phyloP scores from a whole-genome alignment of 1,284 basidiomycete genomes.

The Amylostereum areolatum region DNA sequence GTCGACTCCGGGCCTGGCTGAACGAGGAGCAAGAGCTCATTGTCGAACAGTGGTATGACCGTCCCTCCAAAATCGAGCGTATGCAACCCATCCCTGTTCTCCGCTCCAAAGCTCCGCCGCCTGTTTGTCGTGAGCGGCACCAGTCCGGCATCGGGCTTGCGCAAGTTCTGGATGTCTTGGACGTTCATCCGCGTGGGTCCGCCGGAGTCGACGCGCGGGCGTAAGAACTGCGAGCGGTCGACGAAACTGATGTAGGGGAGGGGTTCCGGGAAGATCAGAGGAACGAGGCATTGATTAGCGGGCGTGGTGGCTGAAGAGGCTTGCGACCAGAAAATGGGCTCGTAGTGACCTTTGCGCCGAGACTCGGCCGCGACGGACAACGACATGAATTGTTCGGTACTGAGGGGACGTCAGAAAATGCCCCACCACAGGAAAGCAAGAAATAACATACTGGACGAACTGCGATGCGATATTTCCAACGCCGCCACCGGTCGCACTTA shows the following conservation, averaged over 20 bases:
- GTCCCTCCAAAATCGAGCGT: constrained; percentile 54
- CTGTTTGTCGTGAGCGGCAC: constrained; percentile 13
- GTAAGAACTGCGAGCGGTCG: constrained; percentile 55
- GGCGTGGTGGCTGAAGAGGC: constrained; percentile 27
- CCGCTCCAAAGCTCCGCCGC: constrained; percentile 7
- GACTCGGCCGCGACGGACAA: constrained; percentile 73
- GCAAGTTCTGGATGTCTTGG: constrained; percentile 50
- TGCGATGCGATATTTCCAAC: constrained; percentile 41
- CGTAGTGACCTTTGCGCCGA: constrained; percentile 61
- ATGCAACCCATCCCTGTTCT: constrained; percentile 13
- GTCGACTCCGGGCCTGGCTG: constrained; percentile 37
- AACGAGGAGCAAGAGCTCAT: constrained; percentile 65
- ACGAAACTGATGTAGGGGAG: constrained; percentile 61
- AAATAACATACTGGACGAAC: constrained; percentile 49
- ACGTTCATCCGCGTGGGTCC: constrained; percentile 36
- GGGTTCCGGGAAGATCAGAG: constrained; percentile 69
- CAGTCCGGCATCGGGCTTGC: constrained; percentile 23
- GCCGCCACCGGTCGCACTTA: constrained; percentile 37
- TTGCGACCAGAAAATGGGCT: constrained; percentile 67
- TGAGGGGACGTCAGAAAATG: constrained; percentile 22
- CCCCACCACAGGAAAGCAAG: not conserved
- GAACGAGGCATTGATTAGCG: constrained; percentile 49
- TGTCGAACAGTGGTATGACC: constrained; percentile 65
- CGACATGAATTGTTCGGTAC: constrained; percentile 74
- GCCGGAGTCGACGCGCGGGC: constrained; percentile 58